A percentile compares a stretch with the other conserved stretches of the same genome.
Evolutionary conservation across 1,284 basidiomycete species (phyloP).

Genomic region (Ceratobasidium sp.): DNA sequence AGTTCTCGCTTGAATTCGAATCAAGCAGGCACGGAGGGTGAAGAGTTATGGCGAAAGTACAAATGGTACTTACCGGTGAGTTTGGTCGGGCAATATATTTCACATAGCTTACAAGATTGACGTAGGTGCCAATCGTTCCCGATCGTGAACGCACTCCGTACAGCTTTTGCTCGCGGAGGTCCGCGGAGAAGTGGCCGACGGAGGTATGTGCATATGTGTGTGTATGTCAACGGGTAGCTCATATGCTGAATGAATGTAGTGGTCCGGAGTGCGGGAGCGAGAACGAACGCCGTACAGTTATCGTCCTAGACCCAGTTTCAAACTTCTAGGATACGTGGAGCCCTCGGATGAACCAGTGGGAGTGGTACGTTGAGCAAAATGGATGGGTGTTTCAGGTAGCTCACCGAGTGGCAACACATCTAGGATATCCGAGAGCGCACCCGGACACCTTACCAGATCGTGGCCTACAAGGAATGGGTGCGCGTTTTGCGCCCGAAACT

Average conservation of each 20-base stretch:
- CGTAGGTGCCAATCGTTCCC: not conserved
- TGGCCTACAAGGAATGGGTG: not conserved
- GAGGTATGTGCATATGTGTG: not conserved
- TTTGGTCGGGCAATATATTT: not conserved
- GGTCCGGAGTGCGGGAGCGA: not conserved
- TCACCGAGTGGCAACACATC: not conserved
- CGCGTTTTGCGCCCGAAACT: not conserved
- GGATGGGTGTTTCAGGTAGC: not conserved
- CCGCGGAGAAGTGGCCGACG: not conserved
- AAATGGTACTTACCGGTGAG: not conserved
- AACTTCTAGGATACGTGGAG: too few species aligned
- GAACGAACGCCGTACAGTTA: too few species aligned
- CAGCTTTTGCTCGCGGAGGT: not conserved
- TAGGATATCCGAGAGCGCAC: not conserved
- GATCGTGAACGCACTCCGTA: not conserved
- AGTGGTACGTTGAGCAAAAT: not conserved
- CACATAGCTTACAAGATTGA: not conserved
- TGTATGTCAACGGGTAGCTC: not conserved
- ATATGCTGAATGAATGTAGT: not conserved
- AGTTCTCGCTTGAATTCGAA: too few species aligned
- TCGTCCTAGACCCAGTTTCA: too few species aligned
- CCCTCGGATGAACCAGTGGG: too few species aligned
- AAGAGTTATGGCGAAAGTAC: not conserved
- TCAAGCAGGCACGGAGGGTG: not conserved
- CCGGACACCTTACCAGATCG: not conserved